Conservation (phyloP, 2,329 filamentous ascomycete genomes). For the Monilinia aucupariae region DNA sequence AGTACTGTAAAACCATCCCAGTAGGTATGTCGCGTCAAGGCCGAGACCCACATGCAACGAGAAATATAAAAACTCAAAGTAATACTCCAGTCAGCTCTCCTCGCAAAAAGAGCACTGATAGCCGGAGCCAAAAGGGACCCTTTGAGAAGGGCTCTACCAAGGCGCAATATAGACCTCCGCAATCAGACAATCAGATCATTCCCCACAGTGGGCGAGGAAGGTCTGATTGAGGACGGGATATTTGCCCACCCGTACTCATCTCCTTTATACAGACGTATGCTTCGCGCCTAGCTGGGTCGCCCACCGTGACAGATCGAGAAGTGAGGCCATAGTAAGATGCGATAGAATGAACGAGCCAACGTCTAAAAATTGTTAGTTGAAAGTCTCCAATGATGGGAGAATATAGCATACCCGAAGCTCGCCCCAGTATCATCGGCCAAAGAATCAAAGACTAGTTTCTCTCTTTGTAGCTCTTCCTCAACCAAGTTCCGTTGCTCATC, state of each 20-base stretch:
- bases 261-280: conserved; percentile 75
- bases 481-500: conserved; percentile 47
- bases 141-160: not conserved
- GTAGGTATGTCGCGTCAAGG: not conserved
- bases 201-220: conserved; percentile 60
- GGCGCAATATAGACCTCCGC: not conserved
- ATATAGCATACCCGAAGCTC: conserved; percentile 61
- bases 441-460: conserved; percentile 76
- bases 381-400: conserved; percentile 15
- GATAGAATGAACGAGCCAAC: conserved; percentile 90
- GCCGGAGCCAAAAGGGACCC: not conserved
- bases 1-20: too few relatives aligned
- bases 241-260: conserved; percentile 26
- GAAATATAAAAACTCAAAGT: not conserved
- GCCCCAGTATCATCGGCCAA: conserved; percentile 69
- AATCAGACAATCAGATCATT: conserved; percentile 28
- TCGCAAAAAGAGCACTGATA: not conserved
- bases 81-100: too few relatives aligned
- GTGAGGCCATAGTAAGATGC: conserved; percentile 84
- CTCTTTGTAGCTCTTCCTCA: conserved; percentile 49
- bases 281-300: conserved; percentile 65
- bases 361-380: conserved; percentile 44
- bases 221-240: conserved; percentile 30
- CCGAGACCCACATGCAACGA: not conserved
- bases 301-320: conserved; percentile 73